phyloP scores from a whole-genome alignment of 176 grass and related monocot genomes.

The Tuctoria greenei region DNA sequence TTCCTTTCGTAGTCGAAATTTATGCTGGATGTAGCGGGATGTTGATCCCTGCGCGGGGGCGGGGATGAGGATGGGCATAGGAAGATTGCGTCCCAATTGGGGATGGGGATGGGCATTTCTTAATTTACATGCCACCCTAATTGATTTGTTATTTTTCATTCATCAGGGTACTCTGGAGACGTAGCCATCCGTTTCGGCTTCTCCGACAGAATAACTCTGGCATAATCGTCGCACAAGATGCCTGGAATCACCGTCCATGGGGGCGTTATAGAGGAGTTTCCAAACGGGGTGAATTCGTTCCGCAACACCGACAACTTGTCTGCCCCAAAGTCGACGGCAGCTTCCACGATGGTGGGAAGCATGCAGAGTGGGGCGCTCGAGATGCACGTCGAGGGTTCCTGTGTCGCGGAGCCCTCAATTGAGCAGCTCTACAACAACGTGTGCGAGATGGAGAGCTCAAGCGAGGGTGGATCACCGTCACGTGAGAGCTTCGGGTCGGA shows the following conservation, averaged over 20 bases:
- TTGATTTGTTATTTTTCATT: conserved; percentile 20
- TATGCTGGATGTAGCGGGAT: neutral
- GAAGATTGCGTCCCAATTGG: neutral
- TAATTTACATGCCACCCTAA: conserved; percentile 10
- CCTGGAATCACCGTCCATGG: conserved; percentile 75
- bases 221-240: conserved; percentile 46
- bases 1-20: neutral
- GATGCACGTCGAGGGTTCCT: conserved; percentile 36
- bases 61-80: neutral
- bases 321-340: conserved; percentile 41
- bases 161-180: conserved; percentile 3
- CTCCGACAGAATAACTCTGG: neutral
- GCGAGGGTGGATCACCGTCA: conserved; percentile 63
- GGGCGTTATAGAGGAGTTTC: conserved; percentile 30
- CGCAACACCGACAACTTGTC: conserved; percentile 56
- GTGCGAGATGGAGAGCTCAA: conserved; percentile 94
- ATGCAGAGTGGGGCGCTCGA: conserved; percentile 68
- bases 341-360: conserved; percentile 38
- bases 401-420: conserved; percentile 65
- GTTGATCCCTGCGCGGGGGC: neutral
- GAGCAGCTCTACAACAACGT: conserved; percentile 96
- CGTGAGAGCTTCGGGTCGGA: conserved; percentile 74
- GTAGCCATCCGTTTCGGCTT: neutral
- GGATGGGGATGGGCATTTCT: neutral
- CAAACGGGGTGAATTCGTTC: conserved; percentile 45